A percentile compares a stretch with the other conserved stretches of the same genome.
These are phyloP conservation scores for Calonectria pseudoreteaudii DNA, from an alignment of 2,329 filamentous ascomycete species.

Conservation along the genomic window DNA sequence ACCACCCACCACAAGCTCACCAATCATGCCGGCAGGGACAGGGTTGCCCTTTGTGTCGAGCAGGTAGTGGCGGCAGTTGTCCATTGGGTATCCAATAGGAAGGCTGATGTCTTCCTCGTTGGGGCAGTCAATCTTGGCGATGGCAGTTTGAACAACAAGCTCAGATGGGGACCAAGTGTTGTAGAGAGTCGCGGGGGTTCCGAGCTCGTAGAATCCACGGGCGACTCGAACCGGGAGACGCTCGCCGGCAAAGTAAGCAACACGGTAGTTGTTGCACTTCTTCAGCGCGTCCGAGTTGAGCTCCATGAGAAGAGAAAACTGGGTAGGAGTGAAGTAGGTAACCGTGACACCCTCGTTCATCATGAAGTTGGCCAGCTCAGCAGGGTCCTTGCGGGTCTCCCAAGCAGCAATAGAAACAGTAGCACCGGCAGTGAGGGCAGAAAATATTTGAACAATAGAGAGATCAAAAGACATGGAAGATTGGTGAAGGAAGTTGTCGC, in stretches of 20 bases:
- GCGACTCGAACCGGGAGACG: conserved; percentile 37
- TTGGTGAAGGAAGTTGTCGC: conserved; percentile 38
- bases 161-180: conserved; percentile 41
- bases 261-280: conserved; percentile 34
- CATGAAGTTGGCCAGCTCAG: conserved; percentile 40
- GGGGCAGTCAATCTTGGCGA: conserved; percentile 31
- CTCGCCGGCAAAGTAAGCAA: conserved; percentile 40
- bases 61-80: conserved; percentile 53
- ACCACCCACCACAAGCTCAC: conserved; percentile 57
- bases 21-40: conserved; percentile 51
- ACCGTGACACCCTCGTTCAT: conserved; percentile 31
- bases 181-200: conserved; percentile 36
- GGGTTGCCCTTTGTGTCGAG: conserved; percentile 52
- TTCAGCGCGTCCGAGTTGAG: conserved; percentile 32
- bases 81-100: conserved; percentile 39
- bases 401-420: conserved; percentile 38
- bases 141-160: conserved; percentile 39
- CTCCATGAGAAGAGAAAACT: conserved; percentile 39
- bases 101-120: conserved; percentile 29
- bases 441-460: conserved; percentile 39
- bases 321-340: conserved; percentile 41
- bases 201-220: conserved; percentile 37
- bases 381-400: conserved; percentile 39
- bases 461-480: conserved; percentile 41
- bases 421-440: conserved; percentile 35